Evolutionary conservation across 1,284 basidiomycete species (phyloP).

Genomic region (Trametes pubescens): DNA sequence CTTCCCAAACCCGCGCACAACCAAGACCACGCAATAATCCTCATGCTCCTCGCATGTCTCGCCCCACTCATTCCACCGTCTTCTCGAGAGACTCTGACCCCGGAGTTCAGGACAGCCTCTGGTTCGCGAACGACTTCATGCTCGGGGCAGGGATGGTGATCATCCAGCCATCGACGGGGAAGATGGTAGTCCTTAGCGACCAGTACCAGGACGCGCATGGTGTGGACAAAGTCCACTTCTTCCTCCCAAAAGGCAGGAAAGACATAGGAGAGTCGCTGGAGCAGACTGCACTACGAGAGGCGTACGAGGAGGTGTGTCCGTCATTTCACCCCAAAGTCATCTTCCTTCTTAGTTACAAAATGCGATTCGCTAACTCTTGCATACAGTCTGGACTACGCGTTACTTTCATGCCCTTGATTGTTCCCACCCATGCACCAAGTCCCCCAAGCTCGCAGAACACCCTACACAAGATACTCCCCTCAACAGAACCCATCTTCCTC

Average conservation of each 20-base stretch:
- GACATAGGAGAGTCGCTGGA: slow-evolving; percentile 69
- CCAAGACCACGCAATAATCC: too few species aligned
- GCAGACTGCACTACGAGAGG: slow-evolving; percentile 64
- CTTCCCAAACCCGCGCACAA: neutral
- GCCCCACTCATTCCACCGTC: neutral
- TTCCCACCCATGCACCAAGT: slow-evolving; percentile 48
- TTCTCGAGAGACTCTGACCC: slow-evolving; percentile 38
- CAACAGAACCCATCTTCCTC: slow-evolving; percentile 59
- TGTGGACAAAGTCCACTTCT: slow-evolving; percentile 45
- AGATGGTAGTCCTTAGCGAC: slow-evolving; percentile 52
- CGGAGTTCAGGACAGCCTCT: slow-evolving; percentile 51
- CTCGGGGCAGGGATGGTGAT: slow-evolving; percentile 69
- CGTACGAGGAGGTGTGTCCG: slow-evolving; percentile 64
- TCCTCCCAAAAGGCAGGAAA: slow-evolving; percentile 69
- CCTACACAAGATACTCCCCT: slow-evolving; percentile 31
- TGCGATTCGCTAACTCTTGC: neutral
- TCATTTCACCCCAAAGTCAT: neutral
- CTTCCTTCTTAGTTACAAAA: neutral
- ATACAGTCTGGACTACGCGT: slow-evolving; percentile 61
- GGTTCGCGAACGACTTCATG: slow-evolving; percentile 58
- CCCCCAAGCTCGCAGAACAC: slow-evolving; percentile 40
- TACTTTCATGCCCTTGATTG: slow-evolving; percentile 56
- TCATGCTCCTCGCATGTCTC: neutral
- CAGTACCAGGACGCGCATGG: slow-evolving; percentile 29
- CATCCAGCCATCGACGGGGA: slow-evolving; percentile 54